These are phyloP conservation scores for Colletotrichum eremochloae DNA, from an alignment of 2,329 filamentous ascomycete species.

Conservation along the genomic window DNA sequence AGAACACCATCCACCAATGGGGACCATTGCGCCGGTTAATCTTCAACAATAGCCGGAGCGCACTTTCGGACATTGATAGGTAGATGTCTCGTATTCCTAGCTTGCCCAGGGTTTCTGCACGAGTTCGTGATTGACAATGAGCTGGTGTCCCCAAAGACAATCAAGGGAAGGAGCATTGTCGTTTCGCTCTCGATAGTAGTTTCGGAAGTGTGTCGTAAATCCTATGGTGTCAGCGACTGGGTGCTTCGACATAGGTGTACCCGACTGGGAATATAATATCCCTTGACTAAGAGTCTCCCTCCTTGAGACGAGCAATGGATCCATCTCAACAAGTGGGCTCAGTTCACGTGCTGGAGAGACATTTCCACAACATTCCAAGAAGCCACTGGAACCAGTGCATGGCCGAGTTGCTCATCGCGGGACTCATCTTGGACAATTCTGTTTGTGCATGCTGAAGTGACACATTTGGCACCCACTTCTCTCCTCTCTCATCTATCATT, in stretches of 20 bases:
- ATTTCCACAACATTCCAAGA: constrained; percentile 3
- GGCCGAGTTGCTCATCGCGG: not conserved
- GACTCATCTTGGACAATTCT: not conserved
- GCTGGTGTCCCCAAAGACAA: not conserved
- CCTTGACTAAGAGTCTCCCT: not conserved
- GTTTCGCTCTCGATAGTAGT: not conserved
- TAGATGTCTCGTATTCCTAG: not conserved
- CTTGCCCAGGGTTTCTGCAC: not conserved
- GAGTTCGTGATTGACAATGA: not conserved
- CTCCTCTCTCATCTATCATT: not conserved
- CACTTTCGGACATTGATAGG: not conserved
- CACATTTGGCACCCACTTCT: not conserved
- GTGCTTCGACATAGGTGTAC: not conserved
- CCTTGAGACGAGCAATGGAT: not conserved
- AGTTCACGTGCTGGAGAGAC: not conserved
- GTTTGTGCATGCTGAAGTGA: not conserved
- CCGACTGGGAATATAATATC: not conserved
- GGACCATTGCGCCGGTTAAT: not conserved
- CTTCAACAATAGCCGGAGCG: not conserved
- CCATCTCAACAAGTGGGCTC: constrained; percentile 1
- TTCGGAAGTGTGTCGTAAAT: not conserved
- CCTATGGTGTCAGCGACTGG: not conserved
- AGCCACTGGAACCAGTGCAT: not conserved
- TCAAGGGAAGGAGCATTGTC: too few relatives aligned
- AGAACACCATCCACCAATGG: not conserved